phyloP scores from a whole-genome alignment of 331 rosid species.

The Phaseolus coccineus region DNA sequence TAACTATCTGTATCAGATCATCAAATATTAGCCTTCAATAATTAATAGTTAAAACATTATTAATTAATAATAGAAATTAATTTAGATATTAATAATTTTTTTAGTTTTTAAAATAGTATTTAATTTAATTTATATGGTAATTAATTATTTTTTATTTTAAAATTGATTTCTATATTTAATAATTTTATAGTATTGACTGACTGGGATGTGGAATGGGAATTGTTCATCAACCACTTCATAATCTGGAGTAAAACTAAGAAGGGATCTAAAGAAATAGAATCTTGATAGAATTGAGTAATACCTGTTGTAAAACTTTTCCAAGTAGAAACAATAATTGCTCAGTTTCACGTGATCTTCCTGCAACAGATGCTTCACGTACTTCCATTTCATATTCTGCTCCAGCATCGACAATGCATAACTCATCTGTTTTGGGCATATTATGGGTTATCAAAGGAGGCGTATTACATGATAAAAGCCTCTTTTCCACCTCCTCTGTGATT shows the following conservation, averaged over 20 bases:
- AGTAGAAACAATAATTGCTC: conserved; percentile 68
- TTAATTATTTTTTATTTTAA: too few species aligned
- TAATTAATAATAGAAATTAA: too few species aligned
- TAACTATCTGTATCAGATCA: conserved; percentile 68
- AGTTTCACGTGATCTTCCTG: conserved; percentile 65
- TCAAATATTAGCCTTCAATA: conserved; percentile 3
- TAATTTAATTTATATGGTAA: too few species aligned
- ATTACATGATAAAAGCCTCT: conserved; percentile 49
- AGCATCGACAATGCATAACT: conserved; percentile 42
- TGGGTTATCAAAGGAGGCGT: conserved; percentile 44
- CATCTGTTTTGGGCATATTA: conserved; percentile 38
- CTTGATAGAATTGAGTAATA: conserved; percentile 49
- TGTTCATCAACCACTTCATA: conserved; percentile 22
- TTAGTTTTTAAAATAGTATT: too few species aligned
- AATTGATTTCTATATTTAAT: too few species aligned
- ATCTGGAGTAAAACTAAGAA: neutral
- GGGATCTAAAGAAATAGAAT: conserved; percentile 34
- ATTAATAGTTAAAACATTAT: too few species aligned
- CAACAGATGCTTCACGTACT: conserved; percentile 45
- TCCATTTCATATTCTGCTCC: conserved; percentile 49
- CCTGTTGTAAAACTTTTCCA: conserved; percentile 87
- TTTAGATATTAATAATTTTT: too few species aligned
- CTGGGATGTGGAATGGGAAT: neutral
- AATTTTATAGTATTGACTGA: neutral
- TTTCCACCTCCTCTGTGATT: conserved; percentile 72